Evolutionary conservation across 768 basidiomycete genomes (phyloP).

Genomic region (Zangia roseola): DNA sequence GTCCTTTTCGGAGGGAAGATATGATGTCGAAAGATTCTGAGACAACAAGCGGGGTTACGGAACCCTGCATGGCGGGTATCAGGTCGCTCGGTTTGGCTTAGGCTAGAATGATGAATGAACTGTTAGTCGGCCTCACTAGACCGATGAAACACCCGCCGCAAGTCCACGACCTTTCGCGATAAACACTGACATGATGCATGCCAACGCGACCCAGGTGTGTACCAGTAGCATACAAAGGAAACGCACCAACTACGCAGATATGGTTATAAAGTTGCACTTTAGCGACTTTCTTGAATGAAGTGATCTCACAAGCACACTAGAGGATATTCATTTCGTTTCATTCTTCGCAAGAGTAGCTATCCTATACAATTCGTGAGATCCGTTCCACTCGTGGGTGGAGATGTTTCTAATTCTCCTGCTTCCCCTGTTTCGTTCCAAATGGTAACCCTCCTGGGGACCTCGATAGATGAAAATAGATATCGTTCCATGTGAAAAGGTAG

Average conservation of each 20-base stretch:
- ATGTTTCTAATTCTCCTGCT: slow-evolving; percentile 14
- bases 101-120: neutral
- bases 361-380: slow-evolving; percentile 24
- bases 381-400: slow-evolving; percentile 16
- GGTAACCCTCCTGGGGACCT: slow-evolving; percentile 27
- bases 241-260: no score
- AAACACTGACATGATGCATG: no score
- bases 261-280: neutral
- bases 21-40: neutral
- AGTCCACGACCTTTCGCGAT: neutral
- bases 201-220: no score
- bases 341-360: slow-evolving; percentile 29
- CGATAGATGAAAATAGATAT: slow-evolving; percentile 33
- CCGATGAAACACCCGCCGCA: slow-evolving; percentile 14
- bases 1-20: neutral
- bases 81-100: slow-evolving; percentile 16
- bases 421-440: slow-evolving; percentile 9
- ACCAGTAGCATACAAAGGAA: no score
- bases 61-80: slow-evolving; percentile 9
- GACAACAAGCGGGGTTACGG: slow-evolving; percentile 15
- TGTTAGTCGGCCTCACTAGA: neutral
- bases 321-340: slow-evolving; percentile 45
- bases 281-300: no score
- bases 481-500: slow-evolving; percentile 22
- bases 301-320: slow-evolving; percentile 9